Base-by-base conservation (phyloP, 2,329 filamentous ascomycete genomes). In the Byssothecium circinans region DNA sequence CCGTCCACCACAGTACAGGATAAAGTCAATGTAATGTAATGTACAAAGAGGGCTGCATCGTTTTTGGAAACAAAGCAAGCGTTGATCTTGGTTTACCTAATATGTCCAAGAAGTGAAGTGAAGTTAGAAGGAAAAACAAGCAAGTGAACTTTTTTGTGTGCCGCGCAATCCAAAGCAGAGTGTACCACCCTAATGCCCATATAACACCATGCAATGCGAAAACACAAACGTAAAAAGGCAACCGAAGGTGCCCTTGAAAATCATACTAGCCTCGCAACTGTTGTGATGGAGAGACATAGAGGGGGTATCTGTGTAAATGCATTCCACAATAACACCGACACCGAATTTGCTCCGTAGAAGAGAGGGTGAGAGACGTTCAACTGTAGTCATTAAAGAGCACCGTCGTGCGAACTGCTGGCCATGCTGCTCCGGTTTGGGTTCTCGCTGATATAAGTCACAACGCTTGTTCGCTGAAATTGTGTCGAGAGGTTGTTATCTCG, bases 351-450 rank as follows among this genome's bases (percentile, higher is more conserved):
- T 32, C 29, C 29, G 29, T 8, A 23, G 32, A 45, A 39, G 35
- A 32, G 23, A 29, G 32, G 37, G 7, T 14, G 20, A 5, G 22
- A 34, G n/a, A 32, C 23, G 23, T 22, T 14, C 4, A 23, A 8
- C 8, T 10, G 10, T 15, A 11, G 8, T 15, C 12, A 7, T 22
- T 45, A 45, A 12, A 35, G 43, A 11, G 47, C 47, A 41, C 50
- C 50, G 42, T 70, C 67, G 27, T 68, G 65, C 15, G 65, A 68
- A 23, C 60, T 63, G 45, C 65, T 68, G 40, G 67, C 64, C 20
- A 70, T 55, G 44, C 68, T 71, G 47, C 68, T 71, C 32, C 69
- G 59, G 51, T 58, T 70, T 11, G 66, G 68, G 19, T 65, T 66
- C 48, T 71, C 67, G 22, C 64, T 70, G 25, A 68, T 64, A 29